phyloP scores from a whole-genome alignment of 164 flowering plant species.

The Amborella trichopoda region DNA sequence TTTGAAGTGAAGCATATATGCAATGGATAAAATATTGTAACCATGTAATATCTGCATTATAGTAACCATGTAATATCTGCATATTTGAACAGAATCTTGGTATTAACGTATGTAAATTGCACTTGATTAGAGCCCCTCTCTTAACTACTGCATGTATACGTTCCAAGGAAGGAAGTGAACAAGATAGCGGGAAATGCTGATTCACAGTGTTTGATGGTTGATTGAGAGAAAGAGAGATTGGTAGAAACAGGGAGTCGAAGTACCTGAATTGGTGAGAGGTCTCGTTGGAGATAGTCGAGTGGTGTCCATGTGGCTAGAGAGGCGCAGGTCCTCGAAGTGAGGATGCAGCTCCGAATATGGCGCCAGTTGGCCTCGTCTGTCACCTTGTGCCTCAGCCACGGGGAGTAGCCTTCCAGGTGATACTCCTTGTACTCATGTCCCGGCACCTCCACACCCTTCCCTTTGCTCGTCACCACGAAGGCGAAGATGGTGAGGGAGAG shows the following conservation, averaged over 20 bases:
- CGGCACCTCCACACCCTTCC: slow-evolving; percentile 54
- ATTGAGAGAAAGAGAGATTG: too few species aligned
- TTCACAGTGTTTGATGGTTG: too few species aligned
- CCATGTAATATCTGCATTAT: too few species aligned
- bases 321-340: slow-evolving; percentile 69
- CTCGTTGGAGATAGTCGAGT: slow-evolving; percentile 53
- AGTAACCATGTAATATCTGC: too few species aligned
- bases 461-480: slow-evolving; percentile 57
- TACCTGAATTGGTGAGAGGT: slow-evolving; percentile 89
- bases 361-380: slow-evolving; percentile 50
- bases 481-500: slow-evolving; percentile 66
- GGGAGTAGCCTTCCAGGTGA: slow-evolving; percentile 44
- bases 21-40: too few species aligned
- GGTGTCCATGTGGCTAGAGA: slow-evolving; percentile 69
- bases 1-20: too few species aligned
- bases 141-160: too few species aligned
- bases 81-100: too few species aligned
- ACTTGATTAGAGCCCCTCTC: too few species aligned
- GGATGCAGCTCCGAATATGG: slow-evolving; percentile 55
- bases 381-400: slow-evolving; percentile 61
- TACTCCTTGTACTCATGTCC: slow-evolving; percentile 72
- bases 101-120: too few species aligned
- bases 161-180: too few species aligned
- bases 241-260: background rate
- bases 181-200: too few species aligned